Conservation (phyloP, 2,329 filamentous ascomycete genomes). For the Ophiostoma montium region DNA sequence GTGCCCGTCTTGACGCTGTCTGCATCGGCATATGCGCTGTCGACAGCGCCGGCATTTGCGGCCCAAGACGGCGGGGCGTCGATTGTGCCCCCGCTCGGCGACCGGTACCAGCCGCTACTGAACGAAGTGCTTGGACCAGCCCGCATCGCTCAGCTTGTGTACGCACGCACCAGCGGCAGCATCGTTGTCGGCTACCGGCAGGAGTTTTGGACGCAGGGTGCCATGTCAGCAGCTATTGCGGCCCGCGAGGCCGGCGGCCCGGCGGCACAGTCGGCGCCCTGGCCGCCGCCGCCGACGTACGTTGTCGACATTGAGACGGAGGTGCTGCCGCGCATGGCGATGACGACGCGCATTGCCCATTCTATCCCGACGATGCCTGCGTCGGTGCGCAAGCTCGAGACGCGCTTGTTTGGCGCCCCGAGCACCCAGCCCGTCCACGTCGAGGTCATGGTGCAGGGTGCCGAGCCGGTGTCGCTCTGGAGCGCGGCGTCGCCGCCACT, state of each 20-base stretch:
- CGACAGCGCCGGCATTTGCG: slow-evolving; percentile 6
- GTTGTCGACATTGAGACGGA: slow-evolving; percentile 25
- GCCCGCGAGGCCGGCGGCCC: not conserved
- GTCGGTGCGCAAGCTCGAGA: slow-evolving; percentile 1
- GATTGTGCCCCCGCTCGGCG: slow-evolving; percentile 19
- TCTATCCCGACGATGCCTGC: slow-evolving; percentile 1
- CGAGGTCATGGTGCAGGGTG: slow-evolving; percentile 20
- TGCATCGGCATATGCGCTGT: slow-evolving; percentile 25
- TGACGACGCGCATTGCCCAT: slow-evolving; percentile 22
- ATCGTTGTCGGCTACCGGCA: slow-evolving; percentile 26
- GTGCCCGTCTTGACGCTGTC: slow-evolving; percentile 25
- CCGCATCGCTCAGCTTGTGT: slow-evolving; percentile 23
- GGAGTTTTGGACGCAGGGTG: slow-evolving; percentile 19
- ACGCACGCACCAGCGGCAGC: slow-evolving; percentile 25
- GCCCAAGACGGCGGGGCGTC: not conserved
- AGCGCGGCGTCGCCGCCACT: slow-evolving; percentile 19
- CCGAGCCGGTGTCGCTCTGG: not conserved
- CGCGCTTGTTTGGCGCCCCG: slow-evolving; percentile 1
- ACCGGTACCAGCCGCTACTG: slow-evolving; percentile 26
- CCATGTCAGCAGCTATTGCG: not conserved
- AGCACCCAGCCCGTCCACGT: slow-evolving; percentile 20
- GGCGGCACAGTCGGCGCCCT: not conserved
- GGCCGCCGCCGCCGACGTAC: slow-evolving; percentile 14
- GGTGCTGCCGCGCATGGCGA: slow-evolving; percentile 23
- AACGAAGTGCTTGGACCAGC: slow-evolving; percentile 23